Evolutionary conservation across 2,329 filamentous ascomycete genomes (phyloP).

Genomic region (Aspergillus clavatus): DNA sequence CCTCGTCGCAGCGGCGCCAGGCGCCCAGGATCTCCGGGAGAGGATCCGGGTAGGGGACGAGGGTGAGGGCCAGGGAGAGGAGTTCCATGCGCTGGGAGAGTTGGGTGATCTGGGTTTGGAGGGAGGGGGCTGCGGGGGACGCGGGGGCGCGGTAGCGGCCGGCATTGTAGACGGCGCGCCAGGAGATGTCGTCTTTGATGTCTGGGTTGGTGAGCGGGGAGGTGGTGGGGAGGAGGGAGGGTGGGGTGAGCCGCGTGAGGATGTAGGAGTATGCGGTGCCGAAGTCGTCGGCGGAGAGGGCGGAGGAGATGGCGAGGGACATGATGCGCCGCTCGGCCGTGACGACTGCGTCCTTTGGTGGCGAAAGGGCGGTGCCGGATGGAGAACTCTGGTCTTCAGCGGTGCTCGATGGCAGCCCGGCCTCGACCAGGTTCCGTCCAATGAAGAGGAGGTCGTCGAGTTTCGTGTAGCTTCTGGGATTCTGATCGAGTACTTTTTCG

Average conservation of each 20-base stretch:
- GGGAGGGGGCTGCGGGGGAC: slow-evolving; percentile 25
- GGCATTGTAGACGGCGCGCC: slow-evolving; percentile 60
- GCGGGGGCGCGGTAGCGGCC: slow-evolving; percentile 49
- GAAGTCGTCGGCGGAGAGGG: slow-evolving; percentile 42
- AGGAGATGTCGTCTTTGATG: slow-evolving; percentile 54
- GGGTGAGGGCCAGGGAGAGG: slow-evolving; percentile 57
- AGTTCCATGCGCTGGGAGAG: slow-evolving; percentile 62
- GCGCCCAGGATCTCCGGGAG: slow-evolving; percentile 58
- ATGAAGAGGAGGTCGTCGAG: slow-evolving; percentile 61
- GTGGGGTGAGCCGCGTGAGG: slow-evolving; percentile 51
- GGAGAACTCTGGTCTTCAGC: slow-evolving; percentile 20
- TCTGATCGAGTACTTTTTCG: slow-evolving; percentile 58
- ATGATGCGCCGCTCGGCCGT: slow-evolving; percentile 45
- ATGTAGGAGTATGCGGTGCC: slow-evolving; percentile 65
- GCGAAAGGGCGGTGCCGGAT: slow-evolving; percentile 11
- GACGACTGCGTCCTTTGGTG: slow-evolving; percentile 26
- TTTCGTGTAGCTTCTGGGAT: slow-evolving; percentile 57
- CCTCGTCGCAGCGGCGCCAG: slow-evolving; percentile 61
- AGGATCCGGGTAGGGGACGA: slow-evolving; percentile 51
- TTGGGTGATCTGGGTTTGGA: slow-evolving; percentile 46
- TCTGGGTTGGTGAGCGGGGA: slow-evolving; percentile 24
- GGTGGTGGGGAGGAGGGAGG: slow-evolving; percentile 29
- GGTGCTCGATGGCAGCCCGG: slow-evolving; percentile 34
- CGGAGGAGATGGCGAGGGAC: slow-evolving; percentile 43
- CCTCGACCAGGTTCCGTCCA: slow-evolving; percentile 53